Evolutionary conservation across 2,329 filamentous ascomycete genomes (phyloP).

Genomic region (Colletotrichum siamense): DNA sequence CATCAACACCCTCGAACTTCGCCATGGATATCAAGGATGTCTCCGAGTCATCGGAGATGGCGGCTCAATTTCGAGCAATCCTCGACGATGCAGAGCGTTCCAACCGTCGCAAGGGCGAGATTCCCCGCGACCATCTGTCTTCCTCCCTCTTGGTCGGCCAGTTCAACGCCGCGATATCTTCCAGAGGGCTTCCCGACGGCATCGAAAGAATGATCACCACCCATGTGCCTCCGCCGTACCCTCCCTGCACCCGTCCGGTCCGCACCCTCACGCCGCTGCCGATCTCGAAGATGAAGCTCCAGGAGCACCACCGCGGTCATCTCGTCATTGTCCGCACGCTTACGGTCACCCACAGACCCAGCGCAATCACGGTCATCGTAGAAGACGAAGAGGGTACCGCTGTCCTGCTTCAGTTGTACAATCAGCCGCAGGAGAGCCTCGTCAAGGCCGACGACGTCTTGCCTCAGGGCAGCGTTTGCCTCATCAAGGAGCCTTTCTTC

Average conservation of each 20-base stretch:
- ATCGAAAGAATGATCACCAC: background rate
- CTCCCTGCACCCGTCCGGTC: constrained; percentile 25
- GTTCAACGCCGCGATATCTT: background rate
- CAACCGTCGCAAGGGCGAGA: background rate
- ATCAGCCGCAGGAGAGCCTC: constrained; percentile 42
- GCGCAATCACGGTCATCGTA: constrained; percentile 32
- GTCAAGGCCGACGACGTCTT: constrained; percentile 39
- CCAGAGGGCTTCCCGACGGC: background rate
- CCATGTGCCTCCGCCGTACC: constrained; percentile 21
- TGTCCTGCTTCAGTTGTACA: constrained; percentile 42
- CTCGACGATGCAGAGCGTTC: background rate
- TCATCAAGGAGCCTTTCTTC: constrained; percentile 62
- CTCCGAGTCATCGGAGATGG: background rate
- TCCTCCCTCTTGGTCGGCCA: background rate
- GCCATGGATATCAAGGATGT: background rate
- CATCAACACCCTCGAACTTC: background rate
- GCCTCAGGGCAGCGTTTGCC: constrained; percentile 34
- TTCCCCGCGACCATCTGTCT: background rate
- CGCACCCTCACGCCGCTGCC: constrained; percentile 27
- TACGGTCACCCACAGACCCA: constrained; percentile 23
- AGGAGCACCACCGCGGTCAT: constrained; percentile 31
- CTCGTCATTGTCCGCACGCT: constrained; percentile 24
- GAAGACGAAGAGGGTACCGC: constrained; percentile 44
- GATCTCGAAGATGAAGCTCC: constrained; percentile 34
- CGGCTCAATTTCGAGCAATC: background rate